Base-by-base conservation (phyloP, 768 basidiomycete genomes). In the Boletus pseudo-olivaceus region DNA sequence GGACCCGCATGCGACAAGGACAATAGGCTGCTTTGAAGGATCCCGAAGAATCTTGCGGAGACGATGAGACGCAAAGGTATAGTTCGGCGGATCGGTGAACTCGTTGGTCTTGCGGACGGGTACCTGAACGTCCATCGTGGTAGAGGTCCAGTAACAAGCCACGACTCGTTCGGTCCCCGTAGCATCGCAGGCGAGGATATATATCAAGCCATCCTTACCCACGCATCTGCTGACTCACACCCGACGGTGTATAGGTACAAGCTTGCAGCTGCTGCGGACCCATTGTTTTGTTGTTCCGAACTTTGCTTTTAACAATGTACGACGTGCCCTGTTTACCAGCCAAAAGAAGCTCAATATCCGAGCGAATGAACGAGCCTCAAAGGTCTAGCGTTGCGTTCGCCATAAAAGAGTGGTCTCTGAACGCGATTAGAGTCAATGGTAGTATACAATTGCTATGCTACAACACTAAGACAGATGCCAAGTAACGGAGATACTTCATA, bases 1-100 rank as follows among this genome's bases (percentile, higher is more conserved):
- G 51, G 93, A 96, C 29, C 96, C 97, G 67, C 97, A 99, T 43
- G 93, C 97, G 55, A 99, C 93, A 58, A 97, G 85, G 51, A 94
- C 90, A 61, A 97, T 75, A n/a, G 93, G 96, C 8, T 86, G 85
- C 73, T 88, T 91, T 20, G 71, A 74, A 8, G 83, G 67, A 65
- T 88, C 80, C 20, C 77, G 81, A 40, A 89, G 81, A 47, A 74
- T 75, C 33, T 72, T 75, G 53, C 73, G 65, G 44, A 91, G 81
- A 51, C 87, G 85, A 62, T 88, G 80, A 47, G 78, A 78, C 20
- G 85, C 81, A 60, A 91, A 90, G 26, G 77, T 63, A 63, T 90
- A 91, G 62, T 82, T 76, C 41, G 79, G 79, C 4, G 88, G 87
- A 60, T 82, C 75, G 20, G 80, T 83, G 69, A 90, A 88, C 29